Percentiles rank a stretch among this genome's conserved stretches.
Evolutionary conservation across 2,329 filamentous ascomycete species (phyloP).

Genomic region (Tolypocladium paradoxum): DNA sequence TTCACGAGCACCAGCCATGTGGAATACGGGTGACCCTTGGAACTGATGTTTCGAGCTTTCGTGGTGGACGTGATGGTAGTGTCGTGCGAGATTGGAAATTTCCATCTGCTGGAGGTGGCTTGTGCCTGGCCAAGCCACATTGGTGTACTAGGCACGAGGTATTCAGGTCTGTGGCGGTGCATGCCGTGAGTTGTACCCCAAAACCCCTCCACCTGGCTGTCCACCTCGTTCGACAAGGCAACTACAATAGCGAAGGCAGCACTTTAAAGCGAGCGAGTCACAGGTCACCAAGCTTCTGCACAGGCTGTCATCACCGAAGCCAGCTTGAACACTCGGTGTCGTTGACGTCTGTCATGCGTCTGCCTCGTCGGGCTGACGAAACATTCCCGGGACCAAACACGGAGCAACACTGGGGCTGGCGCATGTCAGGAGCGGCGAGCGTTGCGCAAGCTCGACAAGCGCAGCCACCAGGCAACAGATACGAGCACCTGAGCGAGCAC

Average conservation of each 20-base stretch:
- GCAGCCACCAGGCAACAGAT: neutral
- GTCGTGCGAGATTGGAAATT: constrained; percentile 21
- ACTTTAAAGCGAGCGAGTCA: neutral
- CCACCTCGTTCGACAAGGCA: neutral
- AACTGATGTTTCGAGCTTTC: constrained; percentile 1
- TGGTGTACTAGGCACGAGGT: no score
- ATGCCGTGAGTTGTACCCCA: neutral
- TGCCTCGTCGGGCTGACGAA: neutral
- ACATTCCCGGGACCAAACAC: neutral
- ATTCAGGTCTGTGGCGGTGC: neutral
- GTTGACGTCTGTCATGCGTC: neutral
- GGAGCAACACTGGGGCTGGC: neutral
- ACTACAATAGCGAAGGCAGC: neutral
- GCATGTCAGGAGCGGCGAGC: neutral
- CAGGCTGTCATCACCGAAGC: neutral
- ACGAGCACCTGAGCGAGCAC: neutral
- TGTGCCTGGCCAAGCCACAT: neutral
- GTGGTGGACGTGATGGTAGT: constrained; percentile 1
- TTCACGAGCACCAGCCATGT: constrained; percentile 32
- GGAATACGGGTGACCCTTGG: neutral
- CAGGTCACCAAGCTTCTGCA: neutral
- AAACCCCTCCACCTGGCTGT: neutral
- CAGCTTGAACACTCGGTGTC: neutral
- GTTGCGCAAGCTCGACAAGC: neutral
- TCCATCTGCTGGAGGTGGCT: constrained; percentile 10